Evolutionary conservation across 371 early-diverging fungal genomes (phyloP), one percentile per base, ranked within the genome.

Genomic region (Haplosporangium sp.): DNA sequence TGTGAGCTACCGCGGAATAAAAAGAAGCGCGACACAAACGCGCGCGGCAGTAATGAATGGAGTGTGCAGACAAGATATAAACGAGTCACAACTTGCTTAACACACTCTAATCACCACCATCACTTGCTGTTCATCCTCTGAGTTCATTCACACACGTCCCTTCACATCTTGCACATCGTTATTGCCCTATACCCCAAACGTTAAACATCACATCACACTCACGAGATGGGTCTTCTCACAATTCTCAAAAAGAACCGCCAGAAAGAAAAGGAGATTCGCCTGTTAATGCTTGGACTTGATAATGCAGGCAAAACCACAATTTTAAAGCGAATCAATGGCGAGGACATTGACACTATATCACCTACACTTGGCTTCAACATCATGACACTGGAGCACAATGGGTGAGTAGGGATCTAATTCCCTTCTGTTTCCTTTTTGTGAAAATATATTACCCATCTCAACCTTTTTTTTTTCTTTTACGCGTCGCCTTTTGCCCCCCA

Each of bases 291-390:
- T 13, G 99, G 99, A 0, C 88, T 99, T 16, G 99, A 99, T 85
- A 99, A 99, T 87, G 98, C 99, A 0, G 99, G 99, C 73, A 99
- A 99, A 73, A 99, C 99, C 0, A 99, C 99, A 20, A 96, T 99
- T 65, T 84, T 99, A 41, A 96, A 98, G 74, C 89, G 95, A 6
- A 91, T 99, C 75, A 96, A 95, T 81, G 96, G 96, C 37, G 95
- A 96, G 69, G 90, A 91, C 59, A 95, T 95, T 59, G 90, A 90
- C 72, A 91, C 91, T n/a, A 95, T 99, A 52, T 94, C 98, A n/a
- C 99, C 99, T 12, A 99, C 99, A 0, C 87, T 99, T 21, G 98
- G 99, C 0, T 97, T 98, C 76, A 96, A 96, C 75, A 98, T 98
- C 73, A 93, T 95, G 62, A 97, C 96, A 1, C 77, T 98, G n/a